Base-by-base conservation (phyloP, 441 rosid genomes). In the Syzygium syzygioides region DNA sequence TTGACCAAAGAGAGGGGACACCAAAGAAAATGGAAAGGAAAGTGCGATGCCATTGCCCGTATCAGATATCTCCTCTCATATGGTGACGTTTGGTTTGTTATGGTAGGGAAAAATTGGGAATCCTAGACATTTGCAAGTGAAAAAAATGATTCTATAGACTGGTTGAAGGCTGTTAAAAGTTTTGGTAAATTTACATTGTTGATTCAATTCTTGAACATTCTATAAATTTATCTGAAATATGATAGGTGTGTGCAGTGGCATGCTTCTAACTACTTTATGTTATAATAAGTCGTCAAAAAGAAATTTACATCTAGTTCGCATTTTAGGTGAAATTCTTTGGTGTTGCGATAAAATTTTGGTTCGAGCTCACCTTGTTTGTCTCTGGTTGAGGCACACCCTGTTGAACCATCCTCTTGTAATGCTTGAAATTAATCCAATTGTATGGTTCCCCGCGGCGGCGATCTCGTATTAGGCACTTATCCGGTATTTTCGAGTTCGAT, bases 31-130 rank as follows among this genome's bases (percentile, higher is more conserved):
- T 57, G n/a, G 6, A 57, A 57, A 23, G 60, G n/a, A 57, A 57
- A 57, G 28, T 5, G 2, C 5, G 0, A 23, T 9, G 28, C 1
- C 6, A 1, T 57, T 1, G 28, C 60, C 5, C 0, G 2, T 0
- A 57, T 57, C 3, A 23, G 6, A 4, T 25, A 9, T 10, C n/a
- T 57, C 12, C 60, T 25, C 60, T 25, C 28, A 25, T 23, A 9
- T 57, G 60, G n/a, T 2, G 2, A 57, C 60, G 25, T 57, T 57
- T 57, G 60, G 0, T 25, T 57, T 56, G 28, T 23, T 56, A 56
- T 23, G 60, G 28, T 56, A 23, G 60, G 28, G 28, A 56, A 23
- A 52, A 52, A 11, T 52, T 52, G 53, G 3, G 53, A 52, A 52
- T 52, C 14, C 53, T 52, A 4, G 53, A 52, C 53, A 52, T 52